A percentile compares a stretch with the other conserved stretches of the same genome.
phyloP scores from a whole-genome alignment of 192 early-diverging fungal species.

The Mortierella alpina region DNA sequence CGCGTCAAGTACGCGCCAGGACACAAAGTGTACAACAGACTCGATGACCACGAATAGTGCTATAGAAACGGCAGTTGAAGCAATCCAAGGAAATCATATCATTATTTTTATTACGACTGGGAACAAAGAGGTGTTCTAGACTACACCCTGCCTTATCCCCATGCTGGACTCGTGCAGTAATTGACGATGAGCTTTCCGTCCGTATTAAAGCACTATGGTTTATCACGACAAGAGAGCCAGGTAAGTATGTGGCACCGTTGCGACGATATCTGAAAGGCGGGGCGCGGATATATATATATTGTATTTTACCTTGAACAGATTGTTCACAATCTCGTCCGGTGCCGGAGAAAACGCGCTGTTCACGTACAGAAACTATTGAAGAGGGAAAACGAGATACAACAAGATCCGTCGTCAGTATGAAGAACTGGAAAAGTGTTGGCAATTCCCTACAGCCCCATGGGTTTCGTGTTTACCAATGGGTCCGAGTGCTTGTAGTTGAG shows the following conservation, averaged over 20 bases:
- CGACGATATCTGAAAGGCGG: neutral
- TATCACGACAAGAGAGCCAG: neutral
- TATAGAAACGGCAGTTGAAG: no score
- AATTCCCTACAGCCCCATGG: neutral
- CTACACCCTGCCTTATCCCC: slow-evolving; percentile 67
- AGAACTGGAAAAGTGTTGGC: neutral
- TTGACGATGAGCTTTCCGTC: slow-evolving; percentile 89
- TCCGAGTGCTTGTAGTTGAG: slow-evolving; percentile 80
- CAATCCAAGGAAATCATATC: neutral
- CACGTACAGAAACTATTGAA: slow-evolving; percentile 85
- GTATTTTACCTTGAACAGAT: slow-evolving; percentile 76
- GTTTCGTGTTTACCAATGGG: slow-evolving; percentile 66
- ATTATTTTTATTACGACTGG: slow-evolving; percentile 11
- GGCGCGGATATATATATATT: neutral
- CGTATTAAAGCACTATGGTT: slow-evolving; percentile 79
- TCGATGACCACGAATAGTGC: slow-evolving; percentile 16
- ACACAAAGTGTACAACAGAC: slow-evolving; percentile 40
- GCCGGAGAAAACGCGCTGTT: slow-evolving; percentile 95
- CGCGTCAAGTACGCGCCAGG: slow-evolving; percentile 38
- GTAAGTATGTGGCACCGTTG: neutral
- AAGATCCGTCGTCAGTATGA: neutral
- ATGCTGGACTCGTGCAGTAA: slow-evolving; percentile 92
- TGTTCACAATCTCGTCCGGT: slow-evolving; percentile 89
- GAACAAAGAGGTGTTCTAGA: neutral
- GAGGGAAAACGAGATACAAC: neutral